phyloP scores from a whole-genome alignment of 257 asterid species.

The Nicotiana benthamiana region DNA sequence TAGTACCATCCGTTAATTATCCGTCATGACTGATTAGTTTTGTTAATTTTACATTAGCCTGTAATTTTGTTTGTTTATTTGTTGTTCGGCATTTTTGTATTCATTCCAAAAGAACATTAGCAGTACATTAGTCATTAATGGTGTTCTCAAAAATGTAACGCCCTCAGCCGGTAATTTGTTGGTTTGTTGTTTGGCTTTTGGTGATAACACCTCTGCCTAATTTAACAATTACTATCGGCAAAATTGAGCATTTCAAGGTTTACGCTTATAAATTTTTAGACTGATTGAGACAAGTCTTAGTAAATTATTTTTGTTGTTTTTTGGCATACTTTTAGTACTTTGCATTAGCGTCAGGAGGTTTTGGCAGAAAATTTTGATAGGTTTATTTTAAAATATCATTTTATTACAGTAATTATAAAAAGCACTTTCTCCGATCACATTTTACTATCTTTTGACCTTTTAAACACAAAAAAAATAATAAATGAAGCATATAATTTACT shows the following conservation, averaged over 20 bases:
- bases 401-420: neutral
- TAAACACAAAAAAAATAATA: too few relatives aligned
- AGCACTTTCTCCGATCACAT: accelerated
- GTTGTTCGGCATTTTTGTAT: neutral
- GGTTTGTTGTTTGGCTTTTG: neutral
- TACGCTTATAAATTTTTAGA: too few relatives aligned
- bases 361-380: neutral
- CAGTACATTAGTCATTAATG: neutral
- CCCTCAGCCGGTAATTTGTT: neutral
- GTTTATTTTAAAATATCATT: neutral
- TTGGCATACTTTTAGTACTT: conserved; percentile 69
- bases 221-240: neutral
- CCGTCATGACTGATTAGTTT: too few relatives aligned
- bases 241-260: neutral
- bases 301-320: neutral
- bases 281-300: neutral
- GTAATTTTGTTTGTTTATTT: too few relatives aligned
- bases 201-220: neutral
- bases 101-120: neutral
- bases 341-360: conserved; percentile 70
- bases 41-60: too few relatives aligned
- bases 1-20: too few relatives aligned
- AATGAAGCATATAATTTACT: too few relatives aligned
- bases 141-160: neutral
- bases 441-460: too few relatives aligned